Base-by-base conservation (phyloP, 2,329 filamentous ascomycete genomes). In the Phoma sp. region DNA sequence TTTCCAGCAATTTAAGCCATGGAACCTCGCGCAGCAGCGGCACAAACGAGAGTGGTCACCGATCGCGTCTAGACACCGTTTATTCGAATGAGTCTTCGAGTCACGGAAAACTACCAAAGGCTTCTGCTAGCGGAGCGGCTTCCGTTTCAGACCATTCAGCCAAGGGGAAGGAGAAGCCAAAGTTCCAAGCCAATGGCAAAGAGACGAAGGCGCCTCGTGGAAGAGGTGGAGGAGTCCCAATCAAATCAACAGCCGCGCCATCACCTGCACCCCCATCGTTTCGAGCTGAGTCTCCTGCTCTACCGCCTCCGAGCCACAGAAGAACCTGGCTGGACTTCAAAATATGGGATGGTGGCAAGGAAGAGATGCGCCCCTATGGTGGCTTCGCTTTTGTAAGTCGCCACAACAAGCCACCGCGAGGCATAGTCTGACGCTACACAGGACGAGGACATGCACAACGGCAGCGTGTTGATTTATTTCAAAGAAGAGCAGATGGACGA, bases 371-470 rank as follows among this genome's bases (percentile, higher is more conserved):
- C 9, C 70, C 69, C 4, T 77, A 76, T 51, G 64, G 63, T 35
- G 75, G 75, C 2, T 77, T 77, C 40, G 68, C 74, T 9, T 69
- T 69, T 35, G 74, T 76, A 56, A 55, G 71, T 39, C 33, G 35
- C 7, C 9, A 33, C 6, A 4, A 13, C 6, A 13, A 31, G 3
- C 13, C 29, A 44, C n/a, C 22, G 4, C 3, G 17, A 12, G 8
- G 15, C 12, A 3, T 6, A 6, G 4, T 40, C 55, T 68, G 44
- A 65, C 46, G n/a, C 27, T 53, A 33, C 36, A 33, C 32, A 76
- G 74, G 75, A 77, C 45, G 66, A 73, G 33, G 71, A 76, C 24
- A 72, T 77, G 73, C 71, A 76, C 36, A 60, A 56, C 10, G 75
- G 75, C 6, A 72, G 70, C 38, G 76, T 76, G 15, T 53, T 74